Evolutionary conservation across 495 filamentous ascomycete species (phyloP).

Genomic region (Penicillium manginii): DNA sequence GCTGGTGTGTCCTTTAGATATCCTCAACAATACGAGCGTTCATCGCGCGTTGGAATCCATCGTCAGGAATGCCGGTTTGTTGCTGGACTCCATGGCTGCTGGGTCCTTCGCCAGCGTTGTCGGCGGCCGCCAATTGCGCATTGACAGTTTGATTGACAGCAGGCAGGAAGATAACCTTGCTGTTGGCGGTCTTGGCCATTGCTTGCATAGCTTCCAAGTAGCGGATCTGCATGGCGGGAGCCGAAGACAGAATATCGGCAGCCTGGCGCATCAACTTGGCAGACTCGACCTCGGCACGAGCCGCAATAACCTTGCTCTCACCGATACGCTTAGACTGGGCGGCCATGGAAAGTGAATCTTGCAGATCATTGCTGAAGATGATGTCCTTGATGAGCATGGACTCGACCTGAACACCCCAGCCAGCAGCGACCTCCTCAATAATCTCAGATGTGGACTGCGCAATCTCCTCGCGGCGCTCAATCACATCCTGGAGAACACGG

Average conservation of each 20-base stretch:
- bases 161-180: constrained; percentile 96
- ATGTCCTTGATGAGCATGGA: constrained; percentile 99
- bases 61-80: constrained; percentile 37
- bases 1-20: constrained; percentile 56
- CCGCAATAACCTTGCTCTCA: constrained; percentile 97
- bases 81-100: constrained; percentile 48
- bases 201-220: constrained; percentile 99
- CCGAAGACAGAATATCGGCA: constrained; percentile 89
- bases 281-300: constrained; percentile 93
- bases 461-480: constrained; percentile 97
- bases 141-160: constrained; percentile 54
- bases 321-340: constrained; percentile 97
- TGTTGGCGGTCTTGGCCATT: constrained; percentile 95
- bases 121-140: constrained; percentile 54
- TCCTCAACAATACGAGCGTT: constrained; percentile 86
- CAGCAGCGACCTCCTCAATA: constrained; percentile 91
- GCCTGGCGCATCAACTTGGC: constrained; percentile 98
- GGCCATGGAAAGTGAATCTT: constrained; percentile 99
- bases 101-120: constrained; percentile 61
- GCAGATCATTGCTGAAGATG: constrained; percentile 93
- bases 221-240: constrained; percentile 98
- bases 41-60: constrained; percentile 79
- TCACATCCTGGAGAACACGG: constrained; percentile 95
- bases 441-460: constrained; percentile 94
- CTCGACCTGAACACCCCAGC: constrained; percentile 96